Evolutionary conservation across 1,284 basidiomycete species (phyloP), one percentile per base, ranked within the genome.

Genomic region (Ceratobasidium sp.): DNA sequence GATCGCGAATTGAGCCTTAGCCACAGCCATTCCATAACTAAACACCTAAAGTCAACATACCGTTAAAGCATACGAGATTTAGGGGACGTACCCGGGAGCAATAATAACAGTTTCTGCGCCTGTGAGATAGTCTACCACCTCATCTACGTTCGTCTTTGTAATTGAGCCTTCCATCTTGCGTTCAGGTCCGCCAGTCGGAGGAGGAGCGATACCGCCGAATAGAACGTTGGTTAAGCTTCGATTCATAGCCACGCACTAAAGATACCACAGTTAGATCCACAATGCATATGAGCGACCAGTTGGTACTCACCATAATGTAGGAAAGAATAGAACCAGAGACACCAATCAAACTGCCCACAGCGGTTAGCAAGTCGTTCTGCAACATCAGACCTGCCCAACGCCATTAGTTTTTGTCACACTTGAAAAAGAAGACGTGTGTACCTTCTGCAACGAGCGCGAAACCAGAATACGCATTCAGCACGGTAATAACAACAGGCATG

Each of bases 391-490:
- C 89, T 90, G 62, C n/a, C 24, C 72, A 36, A 24, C 14, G 29
- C 63, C 24, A 51, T 36, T 29, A 29, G 44, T 27, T 41, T 47
- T 17, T 41, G 6, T 9, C 19, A 15, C 14, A 63, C 31, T 11
- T 57, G 48, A 63, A 45, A 45, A 11, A 45, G 33, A 65, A 51
- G 41, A 44, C 17, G n/a, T 31, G 75, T 77, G 73, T 65, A 87
- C 90, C 93, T 87, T 95, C 93, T 1, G 93, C 93, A n/a, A 95
- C 93, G n/a, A 95, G 88, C 24, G 93, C 93, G 78, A 95, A 94
- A n/a, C 93, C 93, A 69, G 92, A 94, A 81, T 95, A 95, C 14
- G 94, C 93, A 80, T 95, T 95, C 75, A 95, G 80, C 3, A 95
- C 94, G 1, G 93, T 95, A 67, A 95, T 95, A 4, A 95, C 91